Percentiles rank a stretch among this genome's conserved stretches.
These are phyloP conservation scores for Ilyonectria sp. DNA, from an alignment of 2,329 filamentous ascomycete genomes.

Conservation along the genomic window DNA sequence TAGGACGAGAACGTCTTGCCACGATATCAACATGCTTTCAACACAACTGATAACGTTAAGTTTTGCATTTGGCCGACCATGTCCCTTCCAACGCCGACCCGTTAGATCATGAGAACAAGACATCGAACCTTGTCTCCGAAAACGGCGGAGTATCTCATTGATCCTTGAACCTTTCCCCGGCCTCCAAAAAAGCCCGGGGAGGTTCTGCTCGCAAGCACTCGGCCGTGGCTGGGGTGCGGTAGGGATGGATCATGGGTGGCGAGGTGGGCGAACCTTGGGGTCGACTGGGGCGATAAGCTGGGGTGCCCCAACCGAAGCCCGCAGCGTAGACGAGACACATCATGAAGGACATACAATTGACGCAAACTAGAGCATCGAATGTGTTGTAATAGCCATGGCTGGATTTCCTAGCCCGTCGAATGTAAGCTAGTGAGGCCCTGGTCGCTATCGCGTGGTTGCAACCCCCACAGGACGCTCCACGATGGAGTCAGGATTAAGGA, in stretches of 20 bases:
- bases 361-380: background rate
- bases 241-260: background rate
- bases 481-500: slow-evolving; percentile 5
- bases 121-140: slow-evolving; percentile 10
- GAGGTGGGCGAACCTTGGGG: background rate
- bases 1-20: background rate
- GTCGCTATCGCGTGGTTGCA: background rate
- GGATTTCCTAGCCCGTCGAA: background rate
- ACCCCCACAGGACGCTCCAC: background rate
- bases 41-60: background rate
- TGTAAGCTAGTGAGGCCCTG: background rate
- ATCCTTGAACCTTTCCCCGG: slow-evolving; percentile 8
- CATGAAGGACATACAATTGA: slow-evolving; percentile 9
- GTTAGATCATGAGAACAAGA: slow-evolving; percentile 18
- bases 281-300: background rate
- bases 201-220: background rate
- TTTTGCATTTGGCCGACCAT: background rate
- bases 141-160: slow-evolving; percentile 6
- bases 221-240: background rate
- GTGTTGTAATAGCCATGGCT: background rate
- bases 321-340: background rate
- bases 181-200: slow-evolving; percentile 2
- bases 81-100: background rate
- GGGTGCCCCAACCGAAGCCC: background rate
- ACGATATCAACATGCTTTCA: background rate